Evolutionary conservation across 2,329 filamentous ascomycete genomes (phyloP), one percentile per base, ranked within the genome.

Genomic region (Talaromyces sp.): DNA sequence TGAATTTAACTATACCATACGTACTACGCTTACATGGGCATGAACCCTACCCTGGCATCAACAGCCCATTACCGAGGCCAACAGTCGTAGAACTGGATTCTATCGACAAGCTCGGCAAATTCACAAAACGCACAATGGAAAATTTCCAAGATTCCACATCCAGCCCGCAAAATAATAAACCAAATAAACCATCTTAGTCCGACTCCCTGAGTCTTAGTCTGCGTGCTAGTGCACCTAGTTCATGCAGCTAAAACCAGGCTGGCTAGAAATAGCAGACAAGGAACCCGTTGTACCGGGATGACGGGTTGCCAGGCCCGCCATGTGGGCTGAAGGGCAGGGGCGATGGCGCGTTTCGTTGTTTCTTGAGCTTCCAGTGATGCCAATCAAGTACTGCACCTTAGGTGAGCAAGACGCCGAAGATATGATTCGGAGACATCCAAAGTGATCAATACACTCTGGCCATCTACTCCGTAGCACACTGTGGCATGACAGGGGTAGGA

Each of bases 231-330:
- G 51, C 22, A 36, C 29, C 51, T 51, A 63, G 61, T 34, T 43
- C 38, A 63, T 63, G 60, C 60, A 62, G 60, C 60, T 62, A 62
- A 61, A 61, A 51, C 49, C 31, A 51, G n/a, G 22, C 49, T 29
- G 49, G 38, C 45, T 47, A 38, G 36, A 45, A 22, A 51, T 36
- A 54, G 51, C 31, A 60, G 61, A 63, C 61, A 63, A 63, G 56
- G 61, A 66, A 68, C 69, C 69, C 70, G 70, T 68, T 69, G 71
- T 73, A 70, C 72, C 72, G 69, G 71, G 68, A 70, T 73, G 72
- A 72, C 68, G 72, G 71, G 69, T 69, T 72, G 63, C 68, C 68
- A 69, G 65, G 59, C 47, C 69, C 64, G 64, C 71, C 71, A 71
- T 70, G 71, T 72, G 71, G 71, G 70, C 68, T 72, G 68, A 58